Conservation (phyloP, 1,284 basidiomycete genomes). For the Rhodotorula sp. region DNA sequence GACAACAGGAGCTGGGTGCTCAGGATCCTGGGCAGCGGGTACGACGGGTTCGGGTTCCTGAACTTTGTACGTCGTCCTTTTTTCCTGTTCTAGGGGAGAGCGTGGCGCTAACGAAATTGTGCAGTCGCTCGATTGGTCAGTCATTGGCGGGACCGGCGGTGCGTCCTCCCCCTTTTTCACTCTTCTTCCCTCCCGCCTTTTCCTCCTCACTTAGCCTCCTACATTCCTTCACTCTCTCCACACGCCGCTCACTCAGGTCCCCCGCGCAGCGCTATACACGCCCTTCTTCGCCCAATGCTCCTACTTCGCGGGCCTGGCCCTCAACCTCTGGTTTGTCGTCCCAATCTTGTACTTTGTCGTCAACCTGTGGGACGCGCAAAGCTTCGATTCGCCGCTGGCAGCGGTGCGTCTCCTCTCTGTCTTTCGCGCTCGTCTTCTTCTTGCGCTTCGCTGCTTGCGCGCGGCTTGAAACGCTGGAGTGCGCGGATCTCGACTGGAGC, state of each 20-base stretch:
- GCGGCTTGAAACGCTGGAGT: too few relatives aligned
- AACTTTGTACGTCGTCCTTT: slow-evolving; percentile 44
- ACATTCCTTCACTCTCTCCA: neutral
- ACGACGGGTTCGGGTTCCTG: slow-evolving; percentile 53
- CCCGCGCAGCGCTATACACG: slow-evolving; percentile 30
- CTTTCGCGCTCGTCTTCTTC: neutral
- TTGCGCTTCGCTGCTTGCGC: too few relatives aligned
- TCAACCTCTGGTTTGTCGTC: slow-evolving; percentile 53
- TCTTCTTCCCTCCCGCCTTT: slow-evolving; percentile 2
- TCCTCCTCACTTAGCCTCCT: too few relatives aligned
- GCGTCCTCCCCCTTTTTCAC: neutral
- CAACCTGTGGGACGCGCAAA: slow-evolving; percentile 52
- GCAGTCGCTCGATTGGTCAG: slow-evolving; percentile 45
- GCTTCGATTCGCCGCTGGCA: slow-evolving; percentile 52
- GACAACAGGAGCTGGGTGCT: slow-evolving; percentile 48
- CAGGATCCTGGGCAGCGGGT: slow-evolving; percentile 51
- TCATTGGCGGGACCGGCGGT: slow-evolving; percentile 45
- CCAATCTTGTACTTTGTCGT: slow-evolving; percentile 52
- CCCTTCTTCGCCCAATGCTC: slow-evolving; percentile 45
- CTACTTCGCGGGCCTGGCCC: slow-evolving; percentile 38
- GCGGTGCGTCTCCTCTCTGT: slow-evolving; percentile 31
- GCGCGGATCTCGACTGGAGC: too few relatives aligned
- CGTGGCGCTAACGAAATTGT: neutral
- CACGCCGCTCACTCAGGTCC: too few relatives aligned
- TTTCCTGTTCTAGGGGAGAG: neutral